phyloP scores from a whole-genome alignment of 345 rosid species.

The Erodium maritimum region DNA sequence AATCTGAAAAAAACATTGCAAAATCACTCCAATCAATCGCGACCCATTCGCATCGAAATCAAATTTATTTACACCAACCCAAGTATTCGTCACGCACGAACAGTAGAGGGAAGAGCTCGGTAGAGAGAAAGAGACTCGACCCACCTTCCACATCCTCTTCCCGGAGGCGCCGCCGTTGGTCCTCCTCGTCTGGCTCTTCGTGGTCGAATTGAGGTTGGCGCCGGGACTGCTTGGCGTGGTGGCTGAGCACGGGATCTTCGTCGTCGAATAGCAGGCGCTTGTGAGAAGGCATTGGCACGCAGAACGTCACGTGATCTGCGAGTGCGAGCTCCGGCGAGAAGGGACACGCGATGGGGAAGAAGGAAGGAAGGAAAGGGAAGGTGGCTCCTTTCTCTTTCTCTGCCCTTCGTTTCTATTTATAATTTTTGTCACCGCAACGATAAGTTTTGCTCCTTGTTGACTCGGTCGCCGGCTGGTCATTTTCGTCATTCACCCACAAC shows the following conservation, averaged over 20 bases:
- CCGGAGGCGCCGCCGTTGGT: neutral
- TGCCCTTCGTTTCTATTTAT: no score
- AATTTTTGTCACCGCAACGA: neutral
- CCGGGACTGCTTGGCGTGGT: constrained; percentile 18
- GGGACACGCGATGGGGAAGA: neutral
- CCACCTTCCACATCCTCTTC: constrained; percentile 23
- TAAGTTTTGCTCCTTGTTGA: neutral
- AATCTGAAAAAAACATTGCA: constrained; percentile 30
- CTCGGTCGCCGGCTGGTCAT: neutral
- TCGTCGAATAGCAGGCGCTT: constrained; percentile 38
- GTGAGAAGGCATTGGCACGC: constrained; percentile 84
- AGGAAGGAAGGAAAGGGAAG: no score
- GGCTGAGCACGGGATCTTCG: constrained; percentile 19
- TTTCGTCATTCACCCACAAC: no score
- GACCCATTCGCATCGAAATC: constrained; percentile 13
- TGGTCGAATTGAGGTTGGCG: constrained; percentile 16
- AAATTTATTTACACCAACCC: constrained; percentile 13
- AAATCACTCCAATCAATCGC: constrained; percentile 13
- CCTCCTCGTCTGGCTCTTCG: constrained; percentile 10
- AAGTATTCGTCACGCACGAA: no score
- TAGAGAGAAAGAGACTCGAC: constrained; percentile 9
- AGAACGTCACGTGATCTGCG: neutral
- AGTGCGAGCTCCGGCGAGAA: neutral
- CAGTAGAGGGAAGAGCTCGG: neutral
- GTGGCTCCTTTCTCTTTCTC: neutral